phyloP scores from a whole-genome alignment of 345 rosid species.

The Cochlearia excelsa region DNA sequence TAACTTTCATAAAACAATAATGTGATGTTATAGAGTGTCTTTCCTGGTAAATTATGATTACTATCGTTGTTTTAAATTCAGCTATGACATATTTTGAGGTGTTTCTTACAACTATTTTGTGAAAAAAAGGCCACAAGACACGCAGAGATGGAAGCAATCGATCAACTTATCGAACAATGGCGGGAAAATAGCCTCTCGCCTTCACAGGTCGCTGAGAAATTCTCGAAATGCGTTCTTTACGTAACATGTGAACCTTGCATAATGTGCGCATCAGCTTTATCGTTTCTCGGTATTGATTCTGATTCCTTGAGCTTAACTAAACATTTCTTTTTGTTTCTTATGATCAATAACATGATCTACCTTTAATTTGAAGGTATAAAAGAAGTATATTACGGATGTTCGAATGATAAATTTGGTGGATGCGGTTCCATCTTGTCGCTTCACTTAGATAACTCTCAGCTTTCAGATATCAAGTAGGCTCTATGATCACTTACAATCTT shows the following conservation, averaged over 20 bases:
- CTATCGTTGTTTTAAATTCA: too few species aligned
- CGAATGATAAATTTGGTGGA: conserved; percentile 87
- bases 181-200: conserved; percentile 49
- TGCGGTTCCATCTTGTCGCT: conserved; percentile 74
- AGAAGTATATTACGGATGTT: conserved; percentile 72
- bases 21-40: too few species aligned
- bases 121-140: conserved; percentile 70
- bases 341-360: background rate
- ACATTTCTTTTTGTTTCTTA: background rate
- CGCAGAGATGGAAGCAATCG: conserved; percentile 95
- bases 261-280: conserved; percentile 88
- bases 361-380: conserved; percentile 43
- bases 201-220: conserved; percentile 55
- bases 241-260: conserved; percentile 94
- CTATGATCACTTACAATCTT: conserved; percentile 9
- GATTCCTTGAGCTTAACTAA: background rate
- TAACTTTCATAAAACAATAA: background rate
- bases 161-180: conserved; percentile 65
- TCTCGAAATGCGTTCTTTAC: conserved; percentile 59
- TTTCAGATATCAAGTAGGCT: conserved; percentile 30
- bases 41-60: too few species aligned
- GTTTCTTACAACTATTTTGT: background rate
- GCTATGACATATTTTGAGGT: too few species aligned
- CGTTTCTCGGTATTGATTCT: conserved; percentile 55
- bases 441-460: conserved; percentile 44